Evolutionary conservation across 345 rosid genomes (phyloP).

Genomic region (Carallia pectinifolia): DNA sequence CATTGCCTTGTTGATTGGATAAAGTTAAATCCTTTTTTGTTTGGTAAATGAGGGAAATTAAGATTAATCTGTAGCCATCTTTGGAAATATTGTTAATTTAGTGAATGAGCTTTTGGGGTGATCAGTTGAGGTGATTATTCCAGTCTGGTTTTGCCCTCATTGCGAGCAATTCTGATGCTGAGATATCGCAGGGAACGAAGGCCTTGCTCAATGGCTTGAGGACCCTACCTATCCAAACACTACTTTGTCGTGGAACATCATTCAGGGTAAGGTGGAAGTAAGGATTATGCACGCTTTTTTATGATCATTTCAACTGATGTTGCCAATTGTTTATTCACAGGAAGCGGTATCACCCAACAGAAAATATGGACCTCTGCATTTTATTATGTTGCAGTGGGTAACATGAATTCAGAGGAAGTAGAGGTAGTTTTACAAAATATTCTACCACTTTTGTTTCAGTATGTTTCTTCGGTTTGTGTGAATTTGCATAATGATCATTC

Average conservation of each 20-base stretch:
- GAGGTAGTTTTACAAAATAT: constrained; percentile 45
- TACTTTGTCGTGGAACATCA: constrained; percentile 75
- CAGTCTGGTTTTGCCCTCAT: neutral
- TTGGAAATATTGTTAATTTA: neutral
- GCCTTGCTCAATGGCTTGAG: constrained; percentile 76
- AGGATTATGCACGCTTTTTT: constrained; percentile 9
- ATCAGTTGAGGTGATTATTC: neutral
- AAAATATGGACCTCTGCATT: constrained; percentile 58
- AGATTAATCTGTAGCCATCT: neutral
- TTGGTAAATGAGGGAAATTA: too few relatives aligned
- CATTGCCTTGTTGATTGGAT: too few relatives aligned
- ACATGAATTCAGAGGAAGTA: constrained; percentile 65
- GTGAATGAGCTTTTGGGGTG: neutral
- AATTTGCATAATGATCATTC: too few relatives aligned
- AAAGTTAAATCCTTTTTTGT: too few relatives aligned
- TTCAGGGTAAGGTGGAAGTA: constrained; percentile 52
- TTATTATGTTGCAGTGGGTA: constrained; percentile 80
- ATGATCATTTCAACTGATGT: constrained; percentile 12
- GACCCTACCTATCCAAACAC: constrained; percentile 86
- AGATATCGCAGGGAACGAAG: constrained; percentile 67
- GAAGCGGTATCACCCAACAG: constrained; percentile 63
- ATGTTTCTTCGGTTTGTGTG: too few relatives aligned
- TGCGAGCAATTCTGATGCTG: constrained; percentile 25
- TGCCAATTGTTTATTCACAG: constrained; percentile 35
- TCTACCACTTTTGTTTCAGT: neutral